phyloP scores from a whole-genome alignment of 106 monocot species.

The Apostasia ramifera region DNA sequence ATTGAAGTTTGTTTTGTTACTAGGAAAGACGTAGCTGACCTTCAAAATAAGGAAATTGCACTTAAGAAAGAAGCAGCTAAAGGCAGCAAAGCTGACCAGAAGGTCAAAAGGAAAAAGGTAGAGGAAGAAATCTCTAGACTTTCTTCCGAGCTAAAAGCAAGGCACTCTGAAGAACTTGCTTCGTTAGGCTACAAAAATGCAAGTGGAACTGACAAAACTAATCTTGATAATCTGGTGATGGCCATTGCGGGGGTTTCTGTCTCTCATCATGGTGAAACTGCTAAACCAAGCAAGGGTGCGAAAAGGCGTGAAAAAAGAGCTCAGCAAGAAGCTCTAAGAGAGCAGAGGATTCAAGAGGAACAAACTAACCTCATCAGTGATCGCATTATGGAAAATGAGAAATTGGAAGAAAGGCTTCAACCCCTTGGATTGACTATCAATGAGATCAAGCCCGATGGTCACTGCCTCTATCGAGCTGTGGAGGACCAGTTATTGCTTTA shows the following conservation, averaged over 20 bases:
- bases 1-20: conserved; percentile 1
- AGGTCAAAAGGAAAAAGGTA: conserved; percentile 79
- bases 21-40: conserved; percentile 47
- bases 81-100: conserved; percentile 87
- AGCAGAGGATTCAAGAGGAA: conserved; percentile 69
- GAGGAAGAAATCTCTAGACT: conserved; percentile 61
- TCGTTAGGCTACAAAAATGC: conserved; percentile 27
- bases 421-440: conserved; percentile 49
- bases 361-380: conserved; percentile 51
- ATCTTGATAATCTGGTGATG: conserved; percentile 38
- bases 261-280: background rate
- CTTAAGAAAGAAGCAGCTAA: conserved; percentile 74
- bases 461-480: conserved; percentile 76
- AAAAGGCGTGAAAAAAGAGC: conserved; percentile 51
- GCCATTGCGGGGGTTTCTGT: conserved; percentile 56
- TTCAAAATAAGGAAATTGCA: conserved; percentile 55
- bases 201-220: conserved; percentile 15
- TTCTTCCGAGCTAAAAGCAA: conserved; percentile 34
- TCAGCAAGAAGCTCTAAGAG: conserved; percentile 69
- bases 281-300: conserved; percentile 44
- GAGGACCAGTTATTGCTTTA: conserved; percentile 46
- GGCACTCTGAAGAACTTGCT: conserved; percentile 56
- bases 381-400: conserved; percentile 48
- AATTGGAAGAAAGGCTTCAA: conserved; percentile 48
- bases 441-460: conserved; percentile 75